phyloP scores from a whole-genome alignment of 345 rosid species.

The Populus euphratica region DNA sequence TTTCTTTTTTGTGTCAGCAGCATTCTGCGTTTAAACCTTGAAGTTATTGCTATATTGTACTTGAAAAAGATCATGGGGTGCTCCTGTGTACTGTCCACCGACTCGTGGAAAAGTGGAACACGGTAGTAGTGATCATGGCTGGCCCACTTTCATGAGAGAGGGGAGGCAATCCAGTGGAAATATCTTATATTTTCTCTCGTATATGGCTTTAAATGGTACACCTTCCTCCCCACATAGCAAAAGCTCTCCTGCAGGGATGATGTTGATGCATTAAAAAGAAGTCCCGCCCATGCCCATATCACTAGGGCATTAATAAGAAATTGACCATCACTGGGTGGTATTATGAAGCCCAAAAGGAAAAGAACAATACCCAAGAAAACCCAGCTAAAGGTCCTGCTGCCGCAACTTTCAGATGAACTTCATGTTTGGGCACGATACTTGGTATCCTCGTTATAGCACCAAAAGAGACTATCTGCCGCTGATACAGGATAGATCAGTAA shows the following conservation, averaged over 20 bases:
- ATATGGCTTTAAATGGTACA: conserved; percentile 19
- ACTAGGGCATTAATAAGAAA: conserved; percentile 59
- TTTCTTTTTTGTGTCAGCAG: neutral
- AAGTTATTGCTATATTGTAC: neutral
- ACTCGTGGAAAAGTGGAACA: neutral
- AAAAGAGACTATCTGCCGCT: conserved; percentile 97
- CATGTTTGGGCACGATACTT: conserved; percentile 77
- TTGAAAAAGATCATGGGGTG: neutral
- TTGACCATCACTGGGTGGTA: conserved; percentile 78
- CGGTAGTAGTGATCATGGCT: neutral
- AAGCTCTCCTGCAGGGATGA: conserved; percentile 94
- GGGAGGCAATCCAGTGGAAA: neutral
- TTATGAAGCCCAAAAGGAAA: conserved; percentile 68
- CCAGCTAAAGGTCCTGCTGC: conserved; percentile 97
- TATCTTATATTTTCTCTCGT: neutral
- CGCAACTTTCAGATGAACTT: conserved; percentile 85
- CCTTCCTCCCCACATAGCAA: conserved; percentile 98
- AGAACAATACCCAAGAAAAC: conserved; percentile 70
- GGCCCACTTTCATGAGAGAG: neutral
- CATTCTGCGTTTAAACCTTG: neutral
- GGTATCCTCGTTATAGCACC: conserved; percentile 88
- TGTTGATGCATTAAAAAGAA: conserved; percentile 91
- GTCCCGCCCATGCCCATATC: conserved; percentile 95
- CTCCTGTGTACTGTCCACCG: neutral
- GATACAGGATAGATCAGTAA: conserved; percentile 2